These are phyloP conservation scores for Carallia brachiata DNA, from an alignment of 345 rosid genomes.

Conservation along the genomic window DNA sequence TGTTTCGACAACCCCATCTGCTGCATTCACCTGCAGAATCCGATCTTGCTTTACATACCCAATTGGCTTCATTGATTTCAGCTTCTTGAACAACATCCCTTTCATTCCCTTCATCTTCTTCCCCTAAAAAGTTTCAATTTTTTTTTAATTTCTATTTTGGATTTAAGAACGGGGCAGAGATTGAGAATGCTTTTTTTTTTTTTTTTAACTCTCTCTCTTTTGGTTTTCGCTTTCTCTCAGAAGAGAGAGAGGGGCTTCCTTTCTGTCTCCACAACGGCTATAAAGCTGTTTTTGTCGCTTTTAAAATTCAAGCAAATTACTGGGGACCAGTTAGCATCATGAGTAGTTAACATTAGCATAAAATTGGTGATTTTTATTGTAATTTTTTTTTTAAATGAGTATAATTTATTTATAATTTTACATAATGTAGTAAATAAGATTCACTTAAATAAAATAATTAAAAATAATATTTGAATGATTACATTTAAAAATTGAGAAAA, in stretches of 20 bases:
- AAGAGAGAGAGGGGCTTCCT: slow-evolving; percentile 5
- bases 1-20: slow-evolving; percentile 53
- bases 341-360: too few species aligned
- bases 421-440: too few species aligned
- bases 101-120: slow-evolving; percentile 67
- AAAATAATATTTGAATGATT: too few species aligned
- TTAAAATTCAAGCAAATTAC: slow-evolving; percentile 23
- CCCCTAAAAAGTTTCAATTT: not conserved
- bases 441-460: too few species aligned
- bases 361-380: too few species aligned
- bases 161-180: slow-evolving; percentile 6
- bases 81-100: slow-evolving; percentile 66
- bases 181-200: not conserved
- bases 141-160: not conserved
- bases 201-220: not conserved
- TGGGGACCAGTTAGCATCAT: slow-evolving; percentile 9
- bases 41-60: slow-evolving; percentile 65
- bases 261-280: slow-evolving; percentile 77
- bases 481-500: not conserved
- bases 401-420: too few species aligned
- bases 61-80: slow-evolving; percentile 56
- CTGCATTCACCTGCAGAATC: slow-evolving; percentile 51
- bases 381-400: not conserved
- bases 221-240: not conserved
- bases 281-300: slow-evolving; percentile 34